Evolutionary conservation across 352 stramenopile species (phyloP).

Genomic region (Thraustochytrium sp.): DNA sequence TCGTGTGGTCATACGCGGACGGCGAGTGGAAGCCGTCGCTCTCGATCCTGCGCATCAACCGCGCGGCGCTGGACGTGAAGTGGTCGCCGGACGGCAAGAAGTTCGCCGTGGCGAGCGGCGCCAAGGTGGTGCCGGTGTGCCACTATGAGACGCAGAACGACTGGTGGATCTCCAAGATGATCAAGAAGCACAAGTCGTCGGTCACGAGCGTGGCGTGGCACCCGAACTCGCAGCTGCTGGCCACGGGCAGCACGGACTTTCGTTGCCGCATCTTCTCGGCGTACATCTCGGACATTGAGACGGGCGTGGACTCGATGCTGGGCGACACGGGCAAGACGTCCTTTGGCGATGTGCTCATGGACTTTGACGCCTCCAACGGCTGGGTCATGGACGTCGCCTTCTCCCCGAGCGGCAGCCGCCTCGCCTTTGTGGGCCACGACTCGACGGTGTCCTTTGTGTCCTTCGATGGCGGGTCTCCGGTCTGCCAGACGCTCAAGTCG

Average conservation of each 20-base stretch:
- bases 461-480: conserved; percentile 60
- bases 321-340: background rate
- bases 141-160: conserved; percentile 82
- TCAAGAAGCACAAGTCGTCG: conserved; percentile 89
- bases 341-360: conserved; percentile 55
- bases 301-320: conserved; percentile 34
- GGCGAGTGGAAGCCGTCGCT: conserved; percentile 82
- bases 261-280: conserved; percentile 85
- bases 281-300: conserved; percentile 72
- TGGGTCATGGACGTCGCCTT: conserved; percentile 85
- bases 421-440: conserved; percentile 80
- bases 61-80: conserved; percentile 82
- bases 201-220: conserved; percentile 75
- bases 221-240: conserved; percentile 81
- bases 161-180: conserved; percentile 92
- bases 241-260: conserved; percentile 81
- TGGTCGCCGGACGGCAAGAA: conserved; percentile 85
- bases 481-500: conserved; percentile 72
- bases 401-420: conserved; percentile 73
- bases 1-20: conserved; percentile 84
- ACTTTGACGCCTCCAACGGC: conserved; percentile 53
- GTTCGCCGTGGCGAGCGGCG: conserved; percentile 82
- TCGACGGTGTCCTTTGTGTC: conserved; percentile 81
- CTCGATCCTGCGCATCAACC: conserved; percentile 80
- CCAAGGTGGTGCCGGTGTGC: conserved; percentile 86